Evolutionary conservation across 2,329 filamentous ascomycete species (phyloP).

Genomic region (Emergomyces orientalis): DNA sequence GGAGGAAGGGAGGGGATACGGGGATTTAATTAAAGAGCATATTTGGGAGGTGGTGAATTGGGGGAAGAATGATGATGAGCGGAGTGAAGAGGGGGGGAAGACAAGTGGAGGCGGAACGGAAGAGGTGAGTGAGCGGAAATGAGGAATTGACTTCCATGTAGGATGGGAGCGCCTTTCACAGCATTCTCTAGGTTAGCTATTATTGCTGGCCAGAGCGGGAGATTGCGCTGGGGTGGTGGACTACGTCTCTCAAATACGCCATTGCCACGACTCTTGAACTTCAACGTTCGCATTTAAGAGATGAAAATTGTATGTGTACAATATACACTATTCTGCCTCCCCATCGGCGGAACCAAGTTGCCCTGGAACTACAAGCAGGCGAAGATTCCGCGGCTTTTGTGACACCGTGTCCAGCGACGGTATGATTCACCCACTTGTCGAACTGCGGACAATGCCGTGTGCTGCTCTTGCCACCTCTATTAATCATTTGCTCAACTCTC

Average conservation of each 20-base stretch:
- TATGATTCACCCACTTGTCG: not conserved
- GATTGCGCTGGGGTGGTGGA: not conserved
- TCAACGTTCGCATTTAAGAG: too few relatives aligned
- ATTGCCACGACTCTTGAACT: not conserved
- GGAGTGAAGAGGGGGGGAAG: slow-evolving; percentile 14
- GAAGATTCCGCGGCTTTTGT: not conserved
- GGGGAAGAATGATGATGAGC: slow-evolving; percentile 19
- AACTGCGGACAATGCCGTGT: not conserved
- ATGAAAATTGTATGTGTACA: not conserved
- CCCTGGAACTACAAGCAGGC: not conserved
- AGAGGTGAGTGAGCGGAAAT: slow-evolving; percentile 24
- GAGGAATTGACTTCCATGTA: not conserved
- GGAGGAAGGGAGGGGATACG: slow-evolving; percentile 33
- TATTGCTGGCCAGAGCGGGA: not conserved
- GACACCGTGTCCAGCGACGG: not conserved
- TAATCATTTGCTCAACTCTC: not conserved
- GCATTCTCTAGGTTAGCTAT: too few relatives aligned
- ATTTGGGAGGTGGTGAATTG: slow-evolving; percentile 32
- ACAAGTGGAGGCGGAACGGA: not conserved
- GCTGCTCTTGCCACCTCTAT: not conserved
- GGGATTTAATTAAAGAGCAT: slow-evolving; percentile 39
- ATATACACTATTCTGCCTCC: not conserved
- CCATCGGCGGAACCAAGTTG: not conserved
- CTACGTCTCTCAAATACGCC: not conserved
- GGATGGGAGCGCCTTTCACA: not conserved